Percentiles rank a stretch among this genome's conserved stretches.
phyloP scores from a whole-genome alignment of 352 stramenopile genomes.

The Phytopythium litorale region DNA sequence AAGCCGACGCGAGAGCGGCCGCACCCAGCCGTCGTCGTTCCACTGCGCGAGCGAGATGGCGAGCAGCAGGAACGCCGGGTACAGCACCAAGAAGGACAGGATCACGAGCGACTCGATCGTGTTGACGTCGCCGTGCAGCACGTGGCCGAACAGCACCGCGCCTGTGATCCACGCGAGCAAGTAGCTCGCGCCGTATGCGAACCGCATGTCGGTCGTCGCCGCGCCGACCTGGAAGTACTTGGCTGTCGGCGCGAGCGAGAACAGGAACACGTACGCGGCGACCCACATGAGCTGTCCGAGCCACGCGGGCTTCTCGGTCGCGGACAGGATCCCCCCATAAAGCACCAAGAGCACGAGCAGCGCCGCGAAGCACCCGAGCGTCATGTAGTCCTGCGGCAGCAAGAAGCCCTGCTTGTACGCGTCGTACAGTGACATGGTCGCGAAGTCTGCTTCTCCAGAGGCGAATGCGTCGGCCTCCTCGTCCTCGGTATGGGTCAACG shows the following conservation, averaged over 20 bases:
- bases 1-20: conserved; percentile 34
- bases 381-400: conserved; percentile 72
- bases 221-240: conserved; percentile 78
- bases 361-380: conserved; percentile 50
- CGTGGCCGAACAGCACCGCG: conserved; percentile 66
- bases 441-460: conserved; percentile 47
- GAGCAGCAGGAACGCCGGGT: conserved; percentile 74
- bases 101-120: conserved; percentile 69
- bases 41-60: conserved; percentile 72
- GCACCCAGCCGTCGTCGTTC: conserved; percentile 66
- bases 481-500: conserved; percentile 4
- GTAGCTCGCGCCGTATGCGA: conserved; percentile 44
- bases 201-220: conserved; percentile 55
- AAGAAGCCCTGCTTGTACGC: conserved; percentile 68
- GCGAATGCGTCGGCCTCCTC: conserved; percentile 5
- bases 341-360: conserved; percentile 57
- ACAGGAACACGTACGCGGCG: conserved; percentile 51
- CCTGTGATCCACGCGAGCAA: conserved; percentile 65
- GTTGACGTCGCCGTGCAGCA: conserved; percentile 59
- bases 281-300: conserved; percentile 76
- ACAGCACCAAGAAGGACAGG: conserved; percentile 73
- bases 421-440: conserved; percentile 68
- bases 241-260: conserved; percentile 63
- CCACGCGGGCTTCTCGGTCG: conserved; percentile 63
- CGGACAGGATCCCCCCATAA: conserved; percentile 61